phyloP scores from a whole-genome alignment of 2,329 filamentous ascomycete genomes.

The Xylaria sp. region DNA sequence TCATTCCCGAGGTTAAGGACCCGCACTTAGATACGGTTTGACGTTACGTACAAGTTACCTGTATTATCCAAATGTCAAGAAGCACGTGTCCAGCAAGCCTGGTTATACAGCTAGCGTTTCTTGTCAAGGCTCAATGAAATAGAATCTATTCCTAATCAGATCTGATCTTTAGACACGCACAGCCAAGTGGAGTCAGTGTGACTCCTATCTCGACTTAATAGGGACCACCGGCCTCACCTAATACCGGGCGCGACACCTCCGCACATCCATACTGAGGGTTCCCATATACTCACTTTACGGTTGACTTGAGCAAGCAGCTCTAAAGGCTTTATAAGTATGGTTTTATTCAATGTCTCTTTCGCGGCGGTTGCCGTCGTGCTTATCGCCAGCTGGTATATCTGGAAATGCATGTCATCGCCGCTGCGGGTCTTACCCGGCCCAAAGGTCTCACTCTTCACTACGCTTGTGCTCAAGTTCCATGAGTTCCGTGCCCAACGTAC shows the following conservation, averaged over 20 bases:
- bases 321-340: constrained; percentile 25
- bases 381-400: constrained; percentile 32
- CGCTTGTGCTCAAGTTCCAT: constrained; percentile 58
- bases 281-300: background rate
- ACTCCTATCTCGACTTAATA: background rate
- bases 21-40: no score
- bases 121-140: no score
- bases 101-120: no score
- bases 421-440: constrained; percentile 56
- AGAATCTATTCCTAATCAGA: no score
- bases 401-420: constrained; percentile 44
- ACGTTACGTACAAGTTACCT: no score
- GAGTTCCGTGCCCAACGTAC: constrained; percentile 61
- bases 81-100: no score
- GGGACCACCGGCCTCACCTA: no score
- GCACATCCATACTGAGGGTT: background rate
- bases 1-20: no score
- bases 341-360: constrained; percentile 33
- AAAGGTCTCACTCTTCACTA: constrained; percentile 53
- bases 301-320: background rate
- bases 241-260: background rate
- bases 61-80: no score
- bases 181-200: no score
- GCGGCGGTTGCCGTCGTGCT: constrained; percentile 27
- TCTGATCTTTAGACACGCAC: no score